Evolutionary conservation across 305 asterid species (phyloP), one percentile per base, ranked within the genome.

Genomic region (Plantago rigida): DNA sequence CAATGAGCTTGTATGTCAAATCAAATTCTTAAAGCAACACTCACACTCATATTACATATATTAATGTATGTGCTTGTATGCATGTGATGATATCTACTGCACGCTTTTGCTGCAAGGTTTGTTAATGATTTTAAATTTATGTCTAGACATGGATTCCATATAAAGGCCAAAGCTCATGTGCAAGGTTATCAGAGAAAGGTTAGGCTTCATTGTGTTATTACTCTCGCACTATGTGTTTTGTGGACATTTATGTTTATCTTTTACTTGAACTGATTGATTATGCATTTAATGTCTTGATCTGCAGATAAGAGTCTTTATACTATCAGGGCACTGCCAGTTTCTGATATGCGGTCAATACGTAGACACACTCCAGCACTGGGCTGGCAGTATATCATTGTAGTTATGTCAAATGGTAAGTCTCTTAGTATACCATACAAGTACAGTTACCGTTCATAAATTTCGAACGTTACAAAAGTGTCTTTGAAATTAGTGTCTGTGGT

Each of bases 101-200:
- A 41, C 10, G 1, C 14, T 53, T 13, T 53, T 53, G 42, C 11
- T 28, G 59, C 48, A 19, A 46, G 50, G n/a, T 12, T 49, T 14
- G 55, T n/a, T 28, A 39, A 13, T 44, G 9, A 9, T 55, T 69
- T 5, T 19, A 36, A 34, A 14, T 22, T 13, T 47, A 1, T 59
- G 15, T 62, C 17, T 57, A 93, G 99, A 87, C 99, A 42, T 93
- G 99, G 99, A 84, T 85, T 64, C 99, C 99, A 15, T 93, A 89
- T 83, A 87, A 93, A 82, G 97, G 96, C 52, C 95, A 84, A 68
- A 80, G 73, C 70, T 87, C 96, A 41, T 82, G 76, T 74, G 78
- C 95, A 17, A 81, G 85, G 79, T 77, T 89, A 73, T 77, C 97
- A 12, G 96, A 89, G 74, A 87, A 78, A 85, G 99, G 99, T 93